Conservation (phyloP, 495 filamentous ascomycete species). For the Corynascus novoguineensis region DNA sequence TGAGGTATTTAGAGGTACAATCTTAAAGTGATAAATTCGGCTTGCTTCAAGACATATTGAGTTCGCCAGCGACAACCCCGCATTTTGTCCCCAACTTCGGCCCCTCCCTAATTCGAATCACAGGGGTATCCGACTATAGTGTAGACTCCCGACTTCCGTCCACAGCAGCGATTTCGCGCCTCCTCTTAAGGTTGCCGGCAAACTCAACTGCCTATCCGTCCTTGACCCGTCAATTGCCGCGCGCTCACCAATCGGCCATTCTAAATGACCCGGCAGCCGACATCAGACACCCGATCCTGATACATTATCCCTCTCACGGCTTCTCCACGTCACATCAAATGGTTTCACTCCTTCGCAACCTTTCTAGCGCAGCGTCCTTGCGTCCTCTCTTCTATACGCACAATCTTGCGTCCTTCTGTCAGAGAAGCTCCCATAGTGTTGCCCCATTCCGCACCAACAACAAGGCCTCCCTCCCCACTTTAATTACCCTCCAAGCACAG, state of each 20-base stretch:
- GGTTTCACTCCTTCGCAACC: slow-evolving; percentile 9
- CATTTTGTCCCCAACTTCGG: slow-evolving; percentile 3
- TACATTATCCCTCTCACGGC: neutral
- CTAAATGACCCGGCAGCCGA: neutral
- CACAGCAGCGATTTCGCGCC: slow-evolving; percentile 5
- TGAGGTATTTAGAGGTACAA: too few relatives aligned
- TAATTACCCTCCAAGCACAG: neutral
- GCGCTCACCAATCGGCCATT: slow-evolving; percentile 10
- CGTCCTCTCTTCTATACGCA: neutral
- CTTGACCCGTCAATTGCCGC: slow-evolving; percentile 6
- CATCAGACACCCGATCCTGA: neutral
- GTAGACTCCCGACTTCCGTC: too few relatives aligned
- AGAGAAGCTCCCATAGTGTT: neutral
- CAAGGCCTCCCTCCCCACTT: neutral
- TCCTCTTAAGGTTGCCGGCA: neutral
- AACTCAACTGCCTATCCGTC: neutral
- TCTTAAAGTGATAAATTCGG: too few relatives aligned
- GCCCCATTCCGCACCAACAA: neutral
- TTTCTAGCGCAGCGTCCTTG: neutral
- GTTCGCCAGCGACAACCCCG: neutral
- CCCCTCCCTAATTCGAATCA: neutral
- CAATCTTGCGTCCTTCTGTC: neutral
- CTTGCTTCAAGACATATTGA: too few relatives aligned
- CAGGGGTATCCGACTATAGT: neutral
- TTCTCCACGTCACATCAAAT: neutral